Evolutionary conservation across 257 asterid genomes (phyloP).

Genomic region (Anisodus tanguticus): DNA sequence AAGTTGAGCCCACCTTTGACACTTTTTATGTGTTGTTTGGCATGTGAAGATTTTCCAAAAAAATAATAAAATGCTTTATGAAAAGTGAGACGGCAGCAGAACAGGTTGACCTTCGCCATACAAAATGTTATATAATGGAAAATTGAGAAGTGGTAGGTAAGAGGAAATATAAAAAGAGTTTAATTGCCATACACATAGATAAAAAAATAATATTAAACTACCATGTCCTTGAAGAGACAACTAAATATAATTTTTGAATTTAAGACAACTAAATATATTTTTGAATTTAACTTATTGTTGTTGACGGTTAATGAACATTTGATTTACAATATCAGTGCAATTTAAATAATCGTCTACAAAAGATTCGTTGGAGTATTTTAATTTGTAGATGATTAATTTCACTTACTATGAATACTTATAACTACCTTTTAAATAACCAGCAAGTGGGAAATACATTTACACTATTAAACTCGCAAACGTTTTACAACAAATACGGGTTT

Average conservation of each 20-base stretch:
- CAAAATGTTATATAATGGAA: too few species aligned
- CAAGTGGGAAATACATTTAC: neutral
- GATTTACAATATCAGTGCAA: neutral
- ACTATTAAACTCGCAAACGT: neutral
- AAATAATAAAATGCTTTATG: neutral
- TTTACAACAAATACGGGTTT: neutral
- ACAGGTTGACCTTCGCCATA: neutral
- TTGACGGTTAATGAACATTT: neutral
- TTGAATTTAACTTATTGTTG: neutral
- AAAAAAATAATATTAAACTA: too few species aligned
- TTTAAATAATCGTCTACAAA: neutral
- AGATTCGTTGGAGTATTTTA: too few species aligned
- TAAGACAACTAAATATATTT: neutral
- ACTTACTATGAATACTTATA: neutral
- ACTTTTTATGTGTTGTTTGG: neutral
- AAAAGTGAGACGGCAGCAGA: neutral
- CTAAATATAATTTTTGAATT: neutral
- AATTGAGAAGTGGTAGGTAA: neutral
- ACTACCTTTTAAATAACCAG: too few species aligned
- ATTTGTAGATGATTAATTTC: too few species aligned
- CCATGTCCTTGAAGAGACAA: neutral
- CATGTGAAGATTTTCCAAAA: conserved; percentile 9
- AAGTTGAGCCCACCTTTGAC: conserved; percentile 16
- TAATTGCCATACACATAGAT: neutral
- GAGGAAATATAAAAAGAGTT: neutral